Evolutionary conservation across 2,329 filamentous ascomycete genomes (phyloP).

Genomic region (Pochonia chlamydosporia): DNA sequence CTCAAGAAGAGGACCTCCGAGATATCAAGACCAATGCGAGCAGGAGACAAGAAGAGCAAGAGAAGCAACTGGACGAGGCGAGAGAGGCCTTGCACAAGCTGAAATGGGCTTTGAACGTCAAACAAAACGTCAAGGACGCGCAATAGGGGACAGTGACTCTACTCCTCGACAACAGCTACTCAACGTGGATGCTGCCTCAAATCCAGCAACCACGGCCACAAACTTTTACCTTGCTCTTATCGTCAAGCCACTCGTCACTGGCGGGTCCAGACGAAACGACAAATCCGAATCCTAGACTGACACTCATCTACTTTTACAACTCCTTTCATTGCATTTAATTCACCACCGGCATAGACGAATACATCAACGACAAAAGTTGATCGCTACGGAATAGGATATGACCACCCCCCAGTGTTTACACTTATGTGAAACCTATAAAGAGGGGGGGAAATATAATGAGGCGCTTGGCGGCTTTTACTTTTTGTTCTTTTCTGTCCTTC

Average conservation of each 20-base stretch:
- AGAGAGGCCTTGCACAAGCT: constrained; percentile 60
- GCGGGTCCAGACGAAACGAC: no score
- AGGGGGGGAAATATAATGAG: constrained; percentile 6
- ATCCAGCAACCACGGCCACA: background rate
- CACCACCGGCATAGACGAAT: constrained; percentile 6
- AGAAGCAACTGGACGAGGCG: constrained; percentile 51
- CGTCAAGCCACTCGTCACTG: no score
- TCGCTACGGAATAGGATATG: constrained; percentile 8
- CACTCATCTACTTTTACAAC: background rate
- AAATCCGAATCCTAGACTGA: no score
- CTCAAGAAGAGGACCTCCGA: constrained; percentile 56
- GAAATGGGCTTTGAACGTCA: constrained; percentile 66
- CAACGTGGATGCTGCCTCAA: background rate
- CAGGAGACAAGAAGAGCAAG: constrained; percentile 55
- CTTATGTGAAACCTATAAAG: background rate
- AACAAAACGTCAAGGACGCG: constrained; percentile 53
- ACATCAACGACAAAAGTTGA: constrained; percentile 5
- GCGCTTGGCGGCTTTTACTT: constrained; percentile 9
- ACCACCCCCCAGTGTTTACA: background rate
- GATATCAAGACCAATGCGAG: constrained; percentile 53
- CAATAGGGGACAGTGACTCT: constrained; percentile 25
- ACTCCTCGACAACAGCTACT: background rate
- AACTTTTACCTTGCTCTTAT: no score
- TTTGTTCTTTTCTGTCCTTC: constrained; percentile 6
- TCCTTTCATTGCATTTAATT: constrained; percentile 2